These are phyloP conservation scores for Schwanniomyces yamadae DNA, from an alignment of 805 yeast genomes.

Conservation along the genomic window DNA sequence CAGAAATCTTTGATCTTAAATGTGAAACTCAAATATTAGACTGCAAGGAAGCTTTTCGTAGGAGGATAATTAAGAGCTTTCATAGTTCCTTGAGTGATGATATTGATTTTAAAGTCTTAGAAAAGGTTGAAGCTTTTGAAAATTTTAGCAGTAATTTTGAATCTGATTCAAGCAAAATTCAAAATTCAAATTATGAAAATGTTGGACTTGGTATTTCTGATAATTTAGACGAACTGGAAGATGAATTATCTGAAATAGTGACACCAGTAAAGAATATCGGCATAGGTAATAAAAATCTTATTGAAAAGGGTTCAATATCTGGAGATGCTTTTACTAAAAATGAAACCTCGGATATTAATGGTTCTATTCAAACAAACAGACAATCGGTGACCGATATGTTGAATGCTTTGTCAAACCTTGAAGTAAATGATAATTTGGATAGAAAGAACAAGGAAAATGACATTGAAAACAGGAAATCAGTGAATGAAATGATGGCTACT, in stretches of 20 bases:
- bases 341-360: neutral
- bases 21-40: too few species aligned
- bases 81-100: constrained; percentile 23
- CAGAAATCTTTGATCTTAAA: too few species aligned
- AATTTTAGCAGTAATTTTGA: constrained; percentile 6
- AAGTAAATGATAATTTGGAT: constrained; percentile 9
- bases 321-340: too few species aligned
- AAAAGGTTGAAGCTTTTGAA: constrained; percentile 16
- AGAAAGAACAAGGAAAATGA: constrained; percentile 6
- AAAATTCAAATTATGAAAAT: constrained; percentile 1
- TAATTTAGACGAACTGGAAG: neutral
- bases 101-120: constrained; percentile 12
- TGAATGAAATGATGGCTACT: constrained; percentile 32
- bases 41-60: neutral
- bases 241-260: neutral
- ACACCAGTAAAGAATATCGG: neutral
- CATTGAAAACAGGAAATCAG: constrained; percentile 24
- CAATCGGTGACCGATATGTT: constrained; percentile 29
- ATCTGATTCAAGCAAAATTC: neutral
- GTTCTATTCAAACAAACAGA: constrained; percentile 7
- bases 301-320: too few species aligned
- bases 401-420: constrained; percentile 23
- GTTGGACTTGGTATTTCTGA: constrained; percentile 10
- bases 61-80: constrained; percentile 14
- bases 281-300: neutral